Evolutionary conservation across 495 filamentous ascomycete genomes (phyloP).

Genomic region (Aspergillus cristatus): DNA sequence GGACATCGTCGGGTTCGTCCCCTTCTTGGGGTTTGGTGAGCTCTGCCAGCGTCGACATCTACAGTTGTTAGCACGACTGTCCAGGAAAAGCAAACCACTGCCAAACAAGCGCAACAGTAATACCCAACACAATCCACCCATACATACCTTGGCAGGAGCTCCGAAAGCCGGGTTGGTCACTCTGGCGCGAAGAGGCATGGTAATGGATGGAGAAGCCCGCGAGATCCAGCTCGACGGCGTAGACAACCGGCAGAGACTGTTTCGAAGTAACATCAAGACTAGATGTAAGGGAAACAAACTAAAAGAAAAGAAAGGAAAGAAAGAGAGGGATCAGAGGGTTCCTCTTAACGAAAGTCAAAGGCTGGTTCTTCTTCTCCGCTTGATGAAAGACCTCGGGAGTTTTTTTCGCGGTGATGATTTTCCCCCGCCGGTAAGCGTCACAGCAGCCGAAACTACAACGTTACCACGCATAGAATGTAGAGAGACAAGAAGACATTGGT

Average conservation of each 20-base stretch:
- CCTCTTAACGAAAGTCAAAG: neutral
- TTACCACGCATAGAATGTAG: too few species aligned
- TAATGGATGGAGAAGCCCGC: constrained; percentile 34
- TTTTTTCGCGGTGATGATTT: constrained; percentile 13
- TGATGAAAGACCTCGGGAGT: constrained; percentile 12
- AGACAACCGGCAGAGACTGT: constrained; percentile 32
- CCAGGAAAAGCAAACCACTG: neutral
- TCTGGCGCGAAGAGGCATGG: constrained; percentile 86
- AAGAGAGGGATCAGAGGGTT: constrained; percentile 20
- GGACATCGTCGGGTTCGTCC: constrained; percentile 82
- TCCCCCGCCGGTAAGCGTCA: constrained; percentile 6
- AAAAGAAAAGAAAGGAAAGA: constrained; percentile 10
- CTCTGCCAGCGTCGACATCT: constrained; percentile 50
- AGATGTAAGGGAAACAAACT: constrained; percentile 3
- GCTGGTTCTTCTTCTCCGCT: constrained; percentile 16
- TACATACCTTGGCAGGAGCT: constrained; percentile 36
- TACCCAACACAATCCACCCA: too few species aligned
- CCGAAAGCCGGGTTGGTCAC: constrained; percentile 54
- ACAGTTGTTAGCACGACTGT: neutral
- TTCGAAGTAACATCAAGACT: constrained; percentile 45
- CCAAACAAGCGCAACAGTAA: neutral
- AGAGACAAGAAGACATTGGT: too few species aligned
- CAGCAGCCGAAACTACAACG: too few species aligned
- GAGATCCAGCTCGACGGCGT: constrained; percentile 47
- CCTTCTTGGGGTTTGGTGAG: constrained; percentile 45